Percentiles rank a stretch among this genome's conserved stretches.
Evolutionary conservation across 2,329 filamentous ascomycete genomes (phyloP).

Genomic region (Pyricularia sp.): DNA sequence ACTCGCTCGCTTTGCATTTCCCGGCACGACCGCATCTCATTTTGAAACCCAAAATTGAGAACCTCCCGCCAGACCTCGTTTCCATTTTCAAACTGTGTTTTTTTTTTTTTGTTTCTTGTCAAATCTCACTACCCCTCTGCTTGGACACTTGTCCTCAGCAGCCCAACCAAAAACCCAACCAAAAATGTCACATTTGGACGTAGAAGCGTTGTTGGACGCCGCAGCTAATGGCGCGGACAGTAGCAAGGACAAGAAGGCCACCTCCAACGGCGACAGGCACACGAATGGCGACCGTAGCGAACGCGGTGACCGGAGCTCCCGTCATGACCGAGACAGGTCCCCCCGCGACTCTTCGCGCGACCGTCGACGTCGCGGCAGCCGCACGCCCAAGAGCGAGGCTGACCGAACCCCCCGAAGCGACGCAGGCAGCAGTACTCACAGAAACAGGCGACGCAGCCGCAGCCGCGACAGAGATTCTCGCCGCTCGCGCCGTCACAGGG

Average conservation of each 20-base stretch:
- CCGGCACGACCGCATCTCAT: neutral
- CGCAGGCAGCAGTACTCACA: constrained; percentile 39
- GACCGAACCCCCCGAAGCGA: constrained; percentile 40
- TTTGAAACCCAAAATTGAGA: neutral
- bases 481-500: constrained; percentile 59
- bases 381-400: constrained; percentile 33
- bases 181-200: constrained; percentile 58
- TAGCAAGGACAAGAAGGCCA: constrained; percentile 34
- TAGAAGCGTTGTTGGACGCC: constrained; percentile 74
- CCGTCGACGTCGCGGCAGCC: constrained; percentile 23
- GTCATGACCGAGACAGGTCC: constrained; percentile 11
- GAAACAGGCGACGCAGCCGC: constrained; percentile 53
- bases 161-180: constrained; percentile 15
- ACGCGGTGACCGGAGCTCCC: constrained; percentile 20
- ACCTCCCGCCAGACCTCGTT: neutral
- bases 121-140: neutral
- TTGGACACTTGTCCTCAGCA: neutral
- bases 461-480: constrained; percentile 66
- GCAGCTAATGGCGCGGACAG: constrained; percentile 52
- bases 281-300: constrained; percentile 40
- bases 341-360: constrained; percentile 16
- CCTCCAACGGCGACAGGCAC: constrained; percentile 40
- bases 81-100: neutral
- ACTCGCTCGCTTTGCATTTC: neutral
- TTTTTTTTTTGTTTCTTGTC: neutral